Evolutionary conservation across 2,329 filamentous ascomycete genomes (phyloP).

Genomic region (Alternaria arbusti): DNA sequence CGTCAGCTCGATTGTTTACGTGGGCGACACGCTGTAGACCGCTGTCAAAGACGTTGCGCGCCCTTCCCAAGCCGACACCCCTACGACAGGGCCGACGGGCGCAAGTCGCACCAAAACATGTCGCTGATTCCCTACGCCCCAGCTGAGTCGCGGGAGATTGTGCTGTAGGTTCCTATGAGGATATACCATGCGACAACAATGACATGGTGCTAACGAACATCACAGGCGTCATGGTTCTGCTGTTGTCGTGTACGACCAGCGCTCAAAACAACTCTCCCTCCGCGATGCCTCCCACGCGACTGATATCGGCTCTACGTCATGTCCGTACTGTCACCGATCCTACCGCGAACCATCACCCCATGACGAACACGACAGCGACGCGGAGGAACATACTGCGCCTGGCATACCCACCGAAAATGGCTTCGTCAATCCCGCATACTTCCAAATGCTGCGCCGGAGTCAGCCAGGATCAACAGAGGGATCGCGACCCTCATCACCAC

Average conservation of each 20-base stretch:
- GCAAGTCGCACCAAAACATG: conserved; percentile 53
- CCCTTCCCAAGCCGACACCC: conserved; percentile 3
- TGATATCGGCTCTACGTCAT: conserved; percentile 69
- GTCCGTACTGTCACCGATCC: conserved; percentile 88
- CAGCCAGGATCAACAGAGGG: conserved; percentile 58
- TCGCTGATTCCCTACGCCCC: conserved; percentile 80
- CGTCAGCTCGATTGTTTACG: conserved; percentile 1
- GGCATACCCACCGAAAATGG: conserved; percentile 57
- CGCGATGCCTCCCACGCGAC: conserved; percentile 64
- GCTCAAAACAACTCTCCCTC: conserved; percentile 84
- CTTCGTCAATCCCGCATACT: conserved; percentile 92
- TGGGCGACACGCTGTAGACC: neutral
- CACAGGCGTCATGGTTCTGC: conserved; percentile 87
- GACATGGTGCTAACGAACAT: conserved; percentile 17
- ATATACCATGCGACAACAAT: neutral
- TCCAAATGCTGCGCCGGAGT: conserved; percentile 82
- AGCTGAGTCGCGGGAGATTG: conserved; percentile 76
- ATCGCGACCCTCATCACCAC: conserved; percentile 57
- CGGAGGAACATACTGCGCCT: conserved; percentile 40
- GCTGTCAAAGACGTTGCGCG: conserved; percentile 5
- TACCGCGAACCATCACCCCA: conserved; percentile 56
- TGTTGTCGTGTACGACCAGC: conserved; percentile 87
- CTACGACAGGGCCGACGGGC: conserved; percentile 17
- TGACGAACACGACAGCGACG: conserved; percentile 39
- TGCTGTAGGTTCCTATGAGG: conserved; percentile 66